A percentile compares a stretch with the other conserved stretches of the same genome.
These are phyloP conservation scores for Tremellales sp. DNA, from an alignment of 1,284 basidiomycete species.

Conservation along the genomic window DNA sequence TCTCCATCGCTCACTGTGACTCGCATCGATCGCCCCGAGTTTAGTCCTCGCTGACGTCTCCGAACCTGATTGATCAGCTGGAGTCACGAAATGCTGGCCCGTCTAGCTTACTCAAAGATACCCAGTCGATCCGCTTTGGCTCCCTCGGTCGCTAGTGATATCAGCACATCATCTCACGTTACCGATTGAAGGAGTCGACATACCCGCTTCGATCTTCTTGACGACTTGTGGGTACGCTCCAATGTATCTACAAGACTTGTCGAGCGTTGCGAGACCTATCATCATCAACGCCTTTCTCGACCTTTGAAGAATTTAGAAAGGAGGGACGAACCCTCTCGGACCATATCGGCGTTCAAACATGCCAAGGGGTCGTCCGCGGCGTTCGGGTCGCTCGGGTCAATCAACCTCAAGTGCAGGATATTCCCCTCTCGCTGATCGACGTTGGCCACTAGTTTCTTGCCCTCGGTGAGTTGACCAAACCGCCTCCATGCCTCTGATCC, in stretches of 20 bases:
- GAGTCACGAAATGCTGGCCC: background rate
- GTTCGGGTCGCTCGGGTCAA: slow-evolving; percentile 72
- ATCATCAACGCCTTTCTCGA: slow-evolving; percentile 1
- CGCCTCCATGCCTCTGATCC: slow-evolving; percentile 74
- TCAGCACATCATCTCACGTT: background rate
- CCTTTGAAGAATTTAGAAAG: background rate
- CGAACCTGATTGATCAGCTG: slow-evolving; percentile 19
- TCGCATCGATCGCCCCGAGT: background rate
- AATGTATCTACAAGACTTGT: slow-evolving; percentile 73
- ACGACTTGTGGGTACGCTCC: slow-evolving; percentile 64
- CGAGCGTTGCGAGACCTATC: slow-evolving; percentile 66
- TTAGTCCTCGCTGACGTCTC: slow-evolving; percentile 43
- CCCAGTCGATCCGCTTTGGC: slow-evolving; percentile 74
- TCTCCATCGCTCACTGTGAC: background rate
- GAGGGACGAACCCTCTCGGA: slow-evolving; percentile 47
- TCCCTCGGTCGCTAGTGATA: slow-evolving; percentile 53
- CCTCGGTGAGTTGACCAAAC: slow-evolving; percentile 78
- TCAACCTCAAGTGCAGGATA: slow-evolving; percentile 75
- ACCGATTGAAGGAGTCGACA: slow-evolving; percentile 3
- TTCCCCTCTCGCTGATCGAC: slow-evolving; percentile 76
- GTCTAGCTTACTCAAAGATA: slow-evolving; percentile 67
- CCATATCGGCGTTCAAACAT: slow-evolving; percentile 76
- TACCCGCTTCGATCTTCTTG: slow-evolving; percentile 59
- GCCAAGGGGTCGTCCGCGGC: slow-evolving; percentile 64
- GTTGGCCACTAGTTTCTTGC: slow-evolving; percentile 83